Evolutionary conservation across 306 rosid genomes (phyloP).

Genomic region (Sindora glabra): DNA sequence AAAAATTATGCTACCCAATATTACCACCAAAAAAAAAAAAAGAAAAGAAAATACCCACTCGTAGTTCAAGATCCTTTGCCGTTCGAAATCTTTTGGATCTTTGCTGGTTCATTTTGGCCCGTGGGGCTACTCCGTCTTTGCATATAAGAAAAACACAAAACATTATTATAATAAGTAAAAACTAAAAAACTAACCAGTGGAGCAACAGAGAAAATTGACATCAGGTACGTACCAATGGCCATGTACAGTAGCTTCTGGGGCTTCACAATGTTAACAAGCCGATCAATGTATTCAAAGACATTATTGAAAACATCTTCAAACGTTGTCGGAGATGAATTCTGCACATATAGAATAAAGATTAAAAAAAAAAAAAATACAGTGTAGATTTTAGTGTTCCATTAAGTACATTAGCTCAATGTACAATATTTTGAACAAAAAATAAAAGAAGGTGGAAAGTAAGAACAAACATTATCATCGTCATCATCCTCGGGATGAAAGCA

Average conservation of each 20-base stretch:
- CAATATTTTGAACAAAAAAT: background rate
- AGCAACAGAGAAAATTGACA: background rate
- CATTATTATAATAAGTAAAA: background rate
- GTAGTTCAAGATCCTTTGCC: constrained; percentile 21
- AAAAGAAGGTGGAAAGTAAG: background rate
- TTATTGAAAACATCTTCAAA: constrained; percentile 36
- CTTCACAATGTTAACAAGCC: constrained; percentile 19
- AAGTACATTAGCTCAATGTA: background rate
- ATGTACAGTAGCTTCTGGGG: constrained; percentile 39
- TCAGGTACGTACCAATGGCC: constrained; percentile 26
- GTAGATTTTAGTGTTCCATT: background rate
- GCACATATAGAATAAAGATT: background rate
- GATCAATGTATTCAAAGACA: constrained; percentile 37
- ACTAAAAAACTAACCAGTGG: background rate
- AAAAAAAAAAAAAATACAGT: too few species aligned
- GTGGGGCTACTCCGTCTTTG: constrained; percentile 66
- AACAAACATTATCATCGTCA: background rate
- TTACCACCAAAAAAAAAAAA: background rate
- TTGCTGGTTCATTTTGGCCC: constrained; percentile 64
- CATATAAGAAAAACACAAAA: background rate
- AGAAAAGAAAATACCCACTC: constrained; percentile 8
- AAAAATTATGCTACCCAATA: too few species aligned
- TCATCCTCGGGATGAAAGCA: constrained; percentile 41
- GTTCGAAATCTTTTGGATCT: constrained; percentile 32
- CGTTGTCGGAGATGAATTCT: constrained; percentile 17